Evolutionary conservation across 139 green algal genomes (phyloP), one percentile per base, ranked within the genome.

Genomic region (Chlorella sp.): DNA sequence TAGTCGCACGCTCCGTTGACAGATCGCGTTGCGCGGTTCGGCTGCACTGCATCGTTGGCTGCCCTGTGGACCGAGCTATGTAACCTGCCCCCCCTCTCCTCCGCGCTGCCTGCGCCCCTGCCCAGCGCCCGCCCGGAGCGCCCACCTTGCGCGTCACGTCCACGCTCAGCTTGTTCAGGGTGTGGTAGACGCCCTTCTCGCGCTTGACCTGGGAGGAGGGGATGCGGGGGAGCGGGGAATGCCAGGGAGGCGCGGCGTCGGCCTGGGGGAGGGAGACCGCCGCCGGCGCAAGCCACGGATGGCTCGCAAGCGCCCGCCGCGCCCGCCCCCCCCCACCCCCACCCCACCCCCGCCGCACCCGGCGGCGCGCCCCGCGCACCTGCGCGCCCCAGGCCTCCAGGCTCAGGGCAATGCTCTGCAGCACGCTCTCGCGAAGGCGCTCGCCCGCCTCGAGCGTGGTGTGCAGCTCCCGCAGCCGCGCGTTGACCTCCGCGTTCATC

Each of bases 171-270:
- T 97, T 98, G 92, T 99, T 99, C 51, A 99, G 90, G 21, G 93
- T 94, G 88, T 99, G 94, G 87, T 98, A 99, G n/a, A 97, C 81
- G 2, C 90, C 91, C 86, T 97, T 98, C 87, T 99, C 94, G 8
- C 81, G 78, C 58, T 84, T 83, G 21, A 95, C 86, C 82, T 87
- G 77, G 5, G 29, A 19, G 19, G 46, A 21, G 9, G 21, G 58
- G 23, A 35, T 41, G 58, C 27, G n/a, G 27, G 23, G n/a, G 58
- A 21, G 9, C 72, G n/a, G 17, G 27, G n/a, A n/a, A 45, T 15
- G 33, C 33, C 5, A 8, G 38, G 36, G 12, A 48, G 61, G 61
- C 61, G 29, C 19, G 58, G 29, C 9, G 58, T 21, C 25, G n/a
- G 15, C 33, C 5, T 17, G 33, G 59, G 14, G 35, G 8, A 15